Evolutionary conservation across 352 stramenopile species (phyloP), one percentile per base, ranked within the genome.

Genomic region (Phytopythium boreale): DNA sequence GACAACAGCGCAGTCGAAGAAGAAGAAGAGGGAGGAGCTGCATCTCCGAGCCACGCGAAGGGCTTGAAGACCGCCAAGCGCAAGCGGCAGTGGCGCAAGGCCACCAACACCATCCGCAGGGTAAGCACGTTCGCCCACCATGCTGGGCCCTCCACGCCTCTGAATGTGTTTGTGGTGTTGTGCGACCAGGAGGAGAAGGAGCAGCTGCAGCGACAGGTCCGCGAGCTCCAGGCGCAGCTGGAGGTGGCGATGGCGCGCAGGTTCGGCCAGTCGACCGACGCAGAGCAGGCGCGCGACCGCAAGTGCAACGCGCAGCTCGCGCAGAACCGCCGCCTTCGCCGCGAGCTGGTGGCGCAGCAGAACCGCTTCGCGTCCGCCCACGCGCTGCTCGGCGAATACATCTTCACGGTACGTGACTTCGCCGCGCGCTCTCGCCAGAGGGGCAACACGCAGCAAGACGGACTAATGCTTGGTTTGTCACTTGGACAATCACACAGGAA

Each of bases 351-450:
- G 31, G 50, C 53, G 26, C 72, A 79, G 47, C 69, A 74, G 57
- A 49, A 72, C 34, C 63, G 69, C 34, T 67, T 62, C 27, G 75
- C 69, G 7, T 60, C 63, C n/a, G 68, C 71, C 19, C 69, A 77
- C 59, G 72, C 66, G 12, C 64, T 76, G 51, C 70, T 79, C 56
- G 75, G 62, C 15, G 69, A 79, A 50, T 76, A 75, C 39, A 72
- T 68, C 39, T 69, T 76, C 67, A 72, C 70, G 67, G 69, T 79
- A 58, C 29, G 56, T 65, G 60, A 12, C 29, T 0, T n/a, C n/a
- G n/a, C n/a, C n/a, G n/a, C n/a, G n/a, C n/a, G n/a, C n/a, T n/a
- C n/a, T n/a, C n/a, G n/a, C n/a, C n/a, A n/a, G n/a, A n/a, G n/a
- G 11, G 41, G 19, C 19, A 17, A 24, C 14, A 20, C 10, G 19